These are phyloP conservation scores for Anthostomella pinea DNA, from an alignment of 2,329 filamentous ascomycete species.

Conservation along the genomic window DNA sequence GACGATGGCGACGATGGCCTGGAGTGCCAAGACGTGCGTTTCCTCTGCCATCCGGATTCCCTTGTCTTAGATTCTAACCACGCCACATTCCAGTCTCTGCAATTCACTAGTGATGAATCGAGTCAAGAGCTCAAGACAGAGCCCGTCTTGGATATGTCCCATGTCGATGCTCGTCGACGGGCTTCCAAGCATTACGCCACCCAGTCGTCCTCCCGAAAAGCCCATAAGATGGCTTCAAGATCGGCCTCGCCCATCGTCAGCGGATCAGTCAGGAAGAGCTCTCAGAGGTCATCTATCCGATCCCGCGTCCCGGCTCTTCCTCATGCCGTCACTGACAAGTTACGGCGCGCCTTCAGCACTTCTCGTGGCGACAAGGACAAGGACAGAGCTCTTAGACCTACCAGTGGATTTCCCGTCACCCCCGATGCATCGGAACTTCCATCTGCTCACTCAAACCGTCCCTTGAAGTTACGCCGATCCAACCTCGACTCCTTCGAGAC, in stretches of 20 bases:
- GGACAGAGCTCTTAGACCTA: constrained; percentile 17
- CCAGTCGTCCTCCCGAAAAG: constrained; percentile 29
- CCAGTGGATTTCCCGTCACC: constrained; percentile 45
- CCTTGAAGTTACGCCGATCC: constrained; percentile 39
- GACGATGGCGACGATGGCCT: constrained; percentile 22
- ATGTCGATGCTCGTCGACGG: constrained; percentile 26
- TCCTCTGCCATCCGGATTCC: background rate
- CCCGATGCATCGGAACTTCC: constrained; percentile 55
- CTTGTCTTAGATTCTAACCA: constrained; percentile 20
- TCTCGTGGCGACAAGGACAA: constrained; percentile 29
- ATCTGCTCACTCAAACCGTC: constrained; percentile 28
- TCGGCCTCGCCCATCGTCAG: constrained; percentile 33
- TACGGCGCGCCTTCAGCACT: constrained; percentile 37
- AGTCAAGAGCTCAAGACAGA: constrained; percentile 29
- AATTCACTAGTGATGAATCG: constrained; percentile 21
- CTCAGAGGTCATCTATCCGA: constrained; percentile 27
- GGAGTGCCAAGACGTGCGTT: constrained; percentile 22
- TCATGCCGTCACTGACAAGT: constrained; percentile 35
- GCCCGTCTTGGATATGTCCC: constrained; percentile 32
- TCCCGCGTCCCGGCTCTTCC: constrained; percentile 29
- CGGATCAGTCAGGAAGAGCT: constrained; percentile 29
- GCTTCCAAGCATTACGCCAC: constrained; percentile 26
- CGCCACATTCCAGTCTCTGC: constrained; percentile 25
- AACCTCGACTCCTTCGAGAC: constrained; percentile 43
- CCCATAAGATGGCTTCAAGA: constrained; percentile 32